Conservation (phyloP, 2,329 filamentous ascomycete species). For the Pochonia chlamydosporia region DNA sequence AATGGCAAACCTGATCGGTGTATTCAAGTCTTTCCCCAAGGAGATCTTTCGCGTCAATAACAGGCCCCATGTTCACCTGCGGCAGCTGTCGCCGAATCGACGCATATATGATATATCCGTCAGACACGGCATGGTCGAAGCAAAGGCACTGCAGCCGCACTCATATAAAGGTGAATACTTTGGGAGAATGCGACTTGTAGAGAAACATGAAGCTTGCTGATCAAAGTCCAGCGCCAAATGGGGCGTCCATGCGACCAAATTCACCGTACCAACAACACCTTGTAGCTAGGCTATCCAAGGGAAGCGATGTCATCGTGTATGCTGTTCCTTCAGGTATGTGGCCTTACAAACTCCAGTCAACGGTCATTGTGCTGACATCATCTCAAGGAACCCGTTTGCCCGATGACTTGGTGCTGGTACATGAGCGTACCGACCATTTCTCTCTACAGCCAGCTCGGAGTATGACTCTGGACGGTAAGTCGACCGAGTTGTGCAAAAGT, state of each 20-base stretch:
- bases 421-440: slow-evolving; percentile 17
- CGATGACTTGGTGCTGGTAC: slow-evolving; percentile 14
- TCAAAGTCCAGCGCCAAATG: slow-evolving; percentile 14
- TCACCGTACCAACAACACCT: slow-evolving; percentile 15
- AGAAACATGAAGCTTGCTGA: not conserved
- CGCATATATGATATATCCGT: slow-evolving; percentile 5
- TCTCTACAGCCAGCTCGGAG: slow-evolving; percentile 14
- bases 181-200: not conserved
- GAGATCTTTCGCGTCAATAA: slow-evolving; percentile 13
- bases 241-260: slow-evolving; percentile 15
- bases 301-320: slow-evolving; percentile 11
- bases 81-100: slow-evolving; percentile 9
- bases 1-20: slow-evolving; percentile 6
- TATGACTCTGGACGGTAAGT: slow-evolving; percentile 10
- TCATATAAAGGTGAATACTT: slow-evolving; percentile 9
- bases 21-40: slow-evolving; percentile 9
- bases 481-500: not conserved
- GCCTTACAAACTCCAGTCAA: not conserved
- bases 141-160: slow-evolving; percentile 7
- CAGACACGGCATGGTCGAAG: slow-evolving; percentile 1
- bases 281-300: slow-evolving; percentile 10
- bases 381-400: slow-evolving; percentile 14
- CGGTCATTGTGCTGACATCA: not conserved
- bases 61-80: slow-evolving; percentile 5
- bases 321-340: slow-evolving; percentile 11